phyloP scores from a whole-genome alignment of 805 yeast genomes.

The Metschnikowia picachoensis region DNA sequence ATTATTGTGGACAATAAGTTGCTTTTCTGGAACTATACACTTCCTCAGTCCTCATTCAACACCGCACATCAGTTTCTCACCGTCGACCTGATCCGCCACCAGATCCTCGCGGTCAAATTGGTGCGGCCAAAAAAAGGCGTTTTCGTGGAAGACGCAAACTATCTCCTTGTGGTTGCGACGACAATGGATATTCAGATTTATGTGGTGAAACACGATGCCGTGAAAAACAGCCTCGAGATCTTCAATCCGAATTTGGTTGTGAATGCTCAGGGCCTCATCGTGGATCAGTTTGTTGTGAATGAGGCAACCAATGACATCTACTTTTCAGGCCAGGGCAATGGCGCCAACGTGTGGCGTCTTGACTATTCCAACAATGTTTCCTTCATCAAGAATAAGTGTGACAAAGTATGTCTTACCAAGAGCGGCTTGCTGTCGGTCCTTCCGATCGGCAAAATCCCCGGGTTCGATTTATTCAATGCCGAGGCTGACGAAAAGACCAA shows the following conservation, averaged over 20 bases:
- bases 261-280: conserved; percentile 73
- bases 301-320: conserved; percentile 73
- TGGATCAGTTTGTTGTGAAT: conserved; percentile 56
- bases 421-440: conserved; percentile 44
- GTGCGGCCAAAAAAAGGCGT: conserved; percentile 80
- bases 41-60: conserved; percentile 46
- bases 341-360: conserved; percentile 80
- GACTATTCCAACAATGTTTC: conserved; percentile 78
- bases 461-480: conserved; percentile 28
- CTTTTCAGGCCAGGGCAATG: conserved; percentile 78
- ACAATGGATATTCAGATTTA: conserved; percentile 72
- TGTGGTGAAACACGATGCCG: conserved; percentile 56
- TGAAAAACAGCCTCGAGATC: conserved; percentile 52
- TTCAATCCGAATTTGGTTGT: conserved; percentile 82
- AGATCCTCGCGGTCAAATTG: conserved; percentile 70
- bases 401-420: conserved; percentile 77
- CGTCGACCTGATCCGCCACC: conserved; percentile 76
- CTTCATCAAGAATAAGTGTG: conserved; percentile 82
- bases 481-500: conserved; percentile 16
- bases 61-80: conserved; percentile 58
- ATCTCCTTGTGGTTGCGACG: conserved; percentile 74
- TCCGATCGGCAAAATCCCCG: conserved; percentile 33
- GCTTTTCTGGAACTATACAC: conserved; percentile 78
- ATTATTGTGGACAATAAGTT: conserved; percentile 76
- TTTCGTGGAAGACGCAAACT: conserved; percentile 72